phyloP scores from a whole-genome alignment of 768 basidiomycete genomes.

The Psilocybe tampanensis region DNA sequence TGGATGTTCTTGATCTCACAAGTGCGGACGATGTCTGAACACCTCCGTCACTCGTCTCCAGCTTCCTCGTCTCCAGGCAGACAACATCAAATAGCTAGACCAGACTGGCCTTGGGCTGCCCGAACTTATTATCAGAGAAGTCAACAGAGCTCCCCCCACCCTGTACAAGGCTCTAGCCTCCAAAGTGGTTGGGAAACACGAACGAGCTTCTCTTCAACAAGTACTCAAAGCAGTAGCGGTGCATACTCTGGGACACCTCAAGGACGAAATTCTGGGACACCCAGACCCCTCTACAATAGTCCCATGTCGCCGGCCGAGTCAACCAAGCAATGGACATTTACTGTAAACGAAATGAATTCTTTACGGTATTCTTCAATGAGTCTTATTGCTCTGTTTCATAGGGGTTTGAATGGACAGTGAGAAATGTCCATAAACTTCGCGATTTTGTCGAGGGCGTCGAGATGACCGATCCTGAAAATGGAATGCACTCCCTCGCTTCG shows the following conservation, averaged over 20 bases:
- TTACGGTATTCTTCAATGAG: neutral
- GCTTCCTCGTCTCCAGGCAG: conserved; percentile 49
- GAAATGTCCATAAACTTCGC: conserved; percentile 55
- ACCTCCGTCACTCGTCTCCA: conserved; percentile 36
- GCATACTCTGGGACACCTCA: conserved; percentile 13
- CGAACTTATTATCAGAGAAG: conserved; percentile 32
- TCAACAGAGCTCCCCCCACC: conserved; percentile 36
- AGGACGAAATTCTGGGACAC: conserved; percentile 15
- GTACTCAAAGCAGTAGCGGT: conserved; percentile 20
- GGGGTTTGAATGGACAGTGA: conserved; percentile 77
- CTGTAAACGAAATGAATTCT: conserved; percentile 37
- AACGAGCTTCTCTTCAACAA: conserved; percentile 25
- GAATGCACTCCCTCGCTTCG: conserved; percentile 26
- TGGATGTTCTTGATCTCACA: neutral
- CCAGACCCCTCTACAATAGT: conserved; percentile 25
- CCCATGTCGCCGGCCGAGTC: conserved; percentile 41
- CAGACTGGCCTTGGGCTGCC: conserved; percentile 64
- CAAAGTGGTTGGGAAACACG: conserved; percentile 36
- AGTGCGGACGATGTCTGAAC: conserved; percentile 38
- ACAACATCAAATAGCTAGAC: conserved; percentile 49
- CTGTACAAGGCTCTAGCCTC: conserved; percentile 24
- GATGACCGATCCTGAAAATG: conserved; percentile 26
- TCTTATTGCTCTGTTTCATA: conserved; percentile 22
- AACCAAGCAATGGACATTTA: conserved; percentile 67
- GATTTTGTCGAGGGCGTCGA: conserved; percentile 56